Percentiles rank a stretch among this genome's conserved stretches.
These are phyloP conservation scores for Apiosordaria backusii DNA, from an alignment of 495 filamentous ascomycete species.

Conservation along the genomic window DNA sequence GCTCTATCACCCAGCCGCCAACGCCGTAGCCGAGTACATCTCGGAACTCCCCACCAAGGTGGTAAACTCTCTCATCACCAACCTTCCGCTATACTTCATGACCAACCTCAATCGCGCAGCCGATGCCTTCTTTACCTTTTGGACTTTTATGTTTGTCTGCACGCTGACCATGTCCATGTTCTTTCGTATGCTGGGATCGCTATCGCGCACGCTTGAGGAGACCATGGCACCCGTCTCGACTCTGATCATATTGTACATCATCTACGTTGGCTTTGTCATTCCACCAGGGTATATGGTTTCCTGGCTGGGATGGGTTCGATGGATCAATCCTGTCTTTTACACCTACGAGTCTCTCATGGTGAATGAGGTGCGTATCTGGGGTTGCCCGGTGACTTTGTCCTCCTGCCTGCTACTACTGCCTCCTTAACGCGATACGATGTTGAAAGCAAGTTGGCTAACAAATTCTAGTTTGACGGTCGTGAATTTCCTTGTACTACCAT, in stretches of 20 bases:
- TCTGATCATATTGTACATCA: slow-evolving; percentile 63
- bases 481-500: slow-evolving; percentile 3
- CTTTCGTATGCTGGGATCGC: slow-evolving; percentile 67
- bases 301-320: slow-evolving; percentile 75
- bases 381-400: background rate
- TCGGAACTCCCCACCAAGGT: slow-evolving; percentile 54
- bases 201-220: slow-evolving; percentile 62
- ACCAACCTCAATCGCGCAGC: slow-evolving; percentile 47
- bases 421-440: too few relatives aligned
- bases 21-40: slow-evolving; percentile 53
- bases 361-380: slow-evolving; percentile 55
- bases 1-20: slow-evolving; percentile 58
- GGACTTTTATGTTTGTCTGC: slow-evolving; percentile 49
- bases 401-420: too few relatives aligned
- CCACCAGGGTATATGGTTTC: slow-evolving; percentile 67
- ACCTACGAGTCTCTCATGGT: slow-evolving; percentile 65
- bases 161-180: slow-evolving; percentile 53
- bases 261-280: slow-evolving; percentile 78
- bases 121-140: slow-evolving; percentile 59
- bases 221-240: slow-evolving; percentile 66
- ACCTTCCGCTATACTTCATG: slow-evolving; percentile 55
- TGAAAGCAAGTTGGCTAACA: too few relatives aligned
- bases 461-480: slow-evolving; percentile 11
- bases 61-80: slow-evolving; percentile 43
- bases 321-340: slow-evolving; percentile 75